Base-by-base conservation (phyloP, 2,329 filamentous ascomycete genomes). In the Dothiorella sarmentorum region DNA sequence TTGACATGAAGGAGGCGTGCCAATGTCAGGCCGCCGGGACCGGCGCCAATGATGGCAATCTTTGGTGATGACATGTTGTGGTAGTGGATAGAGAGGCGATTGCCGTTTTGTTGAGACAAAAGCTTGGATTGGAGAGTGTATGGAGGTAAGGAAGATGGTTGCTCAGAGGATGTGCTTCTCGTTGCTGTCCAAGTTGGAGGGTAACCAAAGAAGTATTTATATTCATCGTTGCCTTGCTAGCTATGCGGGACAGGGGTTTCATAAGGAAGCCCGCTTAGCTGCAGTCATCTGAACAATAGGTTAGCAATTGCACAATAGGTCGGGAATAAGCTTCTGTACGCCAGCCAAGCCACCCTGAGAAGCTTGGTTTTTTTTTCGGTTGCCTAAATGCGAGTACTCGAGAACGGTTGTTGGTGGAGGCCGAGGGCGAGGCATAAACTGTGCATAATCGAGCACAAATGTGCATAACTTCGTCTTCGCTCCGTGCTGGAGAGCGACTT, bases 1-100 rank as follows among this genome's bases (percentile, higher is more conserved):
- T 77, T 71, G n/a, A 74, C 67, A 51, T 79, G 72, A 7, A 85
- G 76, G 33, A 85, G 75, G 18, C 79, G 76, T 38, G 80, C 82
- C 1, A 85, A 72, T 45, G 77, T 79, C 42, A 79, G 77, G 61
- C 80, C 80, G 5, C 71, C 71, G n/a, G 73, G 74, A 3, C 74
- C 74, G 20, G 66, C 71, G 24, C 73, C 73, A 40, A 75, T 64
- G 35, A 75, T 73, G 33, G 72, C 72, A 29, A 75, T 74, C 43
- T 66, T 67, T 17, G 66, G 67, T 7, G 47, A 15, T 2, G 47
- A 49, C 51, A 61, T 74, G 63, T 2, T 58, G 60, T 45, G 74
- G 69, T 3, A 10, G 17, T 4, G 11, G 9, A 20, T 7, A 1
- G 33, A 40, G n/a, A 18, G 13, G 22, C 15, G 7, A n/a, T 27